Conservation (phyloP, 495 filamentous ascomycete genomes). For the Penicillium ucsense region DNA sequence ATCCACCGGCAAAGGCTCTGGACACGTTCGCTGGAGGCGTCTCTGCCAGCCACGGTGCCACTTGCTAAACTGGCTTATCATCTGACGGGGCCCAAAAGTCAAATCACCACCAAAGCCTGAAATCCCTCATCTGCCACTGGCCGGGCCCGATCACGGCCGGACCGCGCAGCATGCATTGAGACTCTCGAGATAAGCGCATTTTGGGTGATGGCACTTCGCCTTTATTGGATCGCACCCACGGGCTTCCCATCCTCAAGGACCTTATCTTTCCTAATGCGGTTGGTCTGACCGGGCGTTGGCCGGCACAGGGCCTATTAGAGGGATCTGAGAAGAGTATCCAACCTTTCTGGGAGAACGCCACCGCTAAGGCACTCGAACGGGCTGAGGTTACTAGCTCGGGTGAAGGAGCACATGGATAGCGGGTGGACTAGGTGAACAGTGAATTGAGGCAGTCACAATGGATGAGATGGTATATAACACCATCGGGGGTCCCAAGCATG, state of each 20-base stretch:
- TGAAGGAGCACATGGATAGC: too few relatives aligned
- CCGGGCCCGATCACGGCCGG: background rate
- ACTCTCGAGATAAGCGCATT: slow-evolving; percentile 1
- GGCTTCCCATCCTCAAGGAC: background rate
- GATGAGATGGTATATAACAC: slow-evolving; percentile 2
- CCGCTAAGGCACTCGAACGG: too few relatives aligned
- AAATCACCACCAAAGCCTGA: background rate
- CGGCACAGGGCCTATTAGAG: slow-evolving; percentile 1
- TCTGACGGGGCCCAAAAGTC: background rate
- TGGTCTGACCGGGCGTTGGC: slow-evolving; percentile 1
- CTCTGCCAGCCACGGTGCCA: too few relatives aligned
- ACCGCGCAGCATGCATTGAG: background rate
- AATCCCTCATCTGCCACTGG: background rate
- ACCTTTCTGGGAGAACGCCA: too few relatives aligned
- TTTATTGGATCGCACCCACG: background rate
- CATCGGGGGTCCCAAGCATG: background rate
- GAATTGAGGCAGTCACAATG: too few relatives aligned
- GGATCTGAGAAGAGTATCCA: background rate
- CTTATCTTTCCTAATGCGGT: slow-evolving; percentile 1
- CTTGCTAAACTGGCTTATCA: background rate
- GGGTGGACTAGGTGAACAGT: too few relatives aligned
- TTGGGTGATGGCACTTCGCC: background rate
- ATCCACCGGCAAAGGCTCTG: background rate
- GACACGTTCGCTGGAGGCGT: background rate
- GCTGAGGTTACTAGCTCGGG: too few relatives aligned